Evolutionary conservation across 495 filamentous ascomycete genomes (phyloP), one percentile per base, ranked within the genome.

Genomic region (Astrothelium macrocarpum): DNA sequence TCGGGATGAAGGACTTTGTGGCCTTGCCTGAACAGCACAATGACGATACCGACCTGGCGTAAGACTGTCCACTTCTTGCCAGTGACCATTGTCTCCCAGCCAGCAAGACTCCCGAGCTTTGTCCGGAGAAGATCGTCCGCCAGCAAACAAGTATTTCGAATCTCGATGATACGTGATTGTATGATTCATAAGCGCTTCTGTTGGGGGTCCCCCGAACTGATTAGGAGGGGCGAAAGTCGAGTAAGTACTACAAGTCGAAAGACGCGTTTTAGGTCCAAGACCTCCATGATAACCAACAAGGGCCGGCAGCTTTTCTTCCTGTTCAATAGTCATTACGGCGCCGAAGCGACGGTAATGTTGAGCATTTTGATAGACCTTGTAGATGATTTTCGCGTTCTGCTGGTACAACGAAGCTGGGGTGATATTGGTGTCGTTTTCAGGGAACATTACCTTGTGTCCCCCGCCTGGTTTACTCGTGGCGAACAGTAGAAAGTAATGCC

Each of bases 401-500:
- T 29, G 25, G 20, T 29, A 9, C 25, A 56, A 56, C 2, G 25
- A 16, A 3, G 49, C 2, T 5, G 49, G 29, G 2, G 11, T 10
- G 11, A 28, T 11, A 2, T 26, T 4, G 4, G 49, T 10, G 5
- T 11, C 5, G 20, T 20, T 10, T 29, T 10, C 23, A 2, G 49
- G 20, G 7, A 56, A 28, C 23, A 56, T 20, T 56, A 25, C 9
- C 4, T 20, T 29, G 9, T 29, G 4, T 20, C 29, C 23, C 26
- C 59, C 23, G 63, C 65, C 60, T 12, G 36, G 53, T 31, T 59
- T 46, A 42, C 64, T 68, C 43, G 67, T 70, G 7, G 90, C 91
- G 42, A 87, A 76, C 9, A 96, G 78, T 32, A 97, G 75, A 66
- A 92, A 93, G 75, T 96, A 95, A 75, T 96, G 92, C 59, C 84